Percentiles rank a stretch among this genome's conserved stretches.
Conservation (phyloP, 345 rosid genomes). For the Gossypium herbaceum region DNA sequence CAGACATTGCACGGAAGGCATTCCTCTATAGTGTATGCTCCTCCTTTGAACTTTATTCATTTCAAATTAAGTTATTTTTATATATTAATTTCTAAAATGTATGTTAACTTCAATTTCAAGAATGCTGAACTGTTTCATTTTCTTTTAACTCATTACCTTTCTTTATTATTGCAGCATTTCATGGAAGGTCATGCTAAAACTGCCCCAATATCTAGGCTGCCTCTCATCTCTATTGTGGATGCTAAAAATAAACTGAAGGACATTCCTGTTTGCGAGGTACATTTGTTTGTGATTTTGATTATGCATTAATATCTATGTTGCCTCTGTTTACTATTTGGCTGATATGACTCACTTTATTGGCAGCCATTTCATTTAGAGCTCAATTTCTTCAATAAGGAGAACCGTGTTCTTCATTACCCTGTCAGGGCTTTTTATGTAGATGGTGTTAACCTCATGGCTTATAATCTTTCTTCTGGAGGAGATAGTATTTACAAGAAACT, state of each 20-base stretch:
- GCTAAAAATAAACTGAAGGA: constrained; percentile 74
- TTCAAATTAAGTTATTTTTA: neutral
- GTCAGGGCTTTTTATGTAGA: constrained; percentile 87
- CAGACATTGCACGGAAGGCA: constrained; percentile 96
- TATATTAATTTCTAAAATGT: neutral
- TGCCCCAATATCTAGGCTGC: constrained; percentile 86
- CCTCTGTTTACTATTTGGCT: constrained; percentile 25
- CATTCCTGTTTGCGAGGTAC: constrained; percentile 86
- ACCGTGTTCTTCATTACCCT: constrained; percentile 95
- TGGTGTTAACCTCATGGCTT: constrained; percentile 81
- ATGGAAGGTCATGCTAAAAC: constrained; percentile 99
- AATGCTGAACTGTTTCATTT: neutral
- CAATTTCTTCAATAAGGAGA: constrained; percentile 91
- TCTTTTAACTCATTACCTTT: constrained; percentile 15
- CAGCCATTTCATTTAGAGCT: constrained; percentile 99
- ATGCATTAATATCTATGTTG: constrained; percentile 10
- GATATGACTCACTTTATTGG: constrained; percentile 32
- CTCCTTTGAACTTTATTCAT: constrained; percentile 14
- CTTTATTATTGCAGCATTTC: constrained; percentile 63
- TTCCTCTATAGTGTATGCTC: constrained; percentile 87
- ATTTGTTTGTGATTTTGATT: constrained; percentile 20
- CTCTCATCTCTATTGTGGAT: constrained; percentile 70
- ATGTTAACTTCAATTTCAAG: neutral
- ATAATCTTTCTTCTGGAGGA: constrained; percentile 80
- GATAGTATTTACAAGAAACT: constrained; percentile 83